These are phyloP conservation scores for Schrenkiella parvula DNA, from an alignment of 345 rosid genomes.

Conservation along the genomic window DNA sequence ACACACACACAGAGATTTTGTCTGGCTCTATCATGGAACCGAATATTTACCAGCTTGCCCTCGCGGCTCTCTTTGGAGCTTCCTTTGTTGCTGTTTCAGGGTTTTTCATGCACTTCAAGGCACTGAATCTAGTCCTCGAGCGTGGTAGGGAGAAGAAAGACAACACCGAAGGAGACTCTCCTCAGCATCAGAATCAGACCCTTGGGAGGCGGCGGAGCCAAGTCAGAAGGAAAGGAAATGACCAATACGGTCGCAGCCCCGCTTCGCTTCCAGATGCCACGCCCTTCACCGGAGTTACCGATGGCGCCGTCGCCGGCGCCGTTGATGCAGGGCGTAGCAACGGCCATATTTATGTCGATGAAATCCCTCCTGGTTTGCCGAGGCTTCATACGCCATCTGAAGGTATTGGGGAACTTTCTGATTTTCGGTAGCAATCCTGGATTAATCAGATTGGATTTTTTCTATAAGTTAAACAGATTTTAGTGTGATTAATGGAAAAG, in stretches of 20 bases:
- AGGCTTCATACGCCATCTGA: conserved; percentile 73
- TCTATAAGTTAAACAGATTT: background rate
- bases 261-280: conserved; percentile 81
- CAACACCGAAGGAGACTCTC: conserved; percentile 50
- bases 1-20: background rate
- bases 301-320: conserved; percentile 46
- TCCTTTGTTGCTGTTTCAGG: conserved; percentile 93
- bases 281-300: conserved; percentile 44
- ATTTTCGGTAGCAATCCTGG: background rate
- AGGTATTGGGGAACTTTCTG: conserved; percentile 51
- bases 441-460: background rate
- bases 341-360: conserved; percentile 62
- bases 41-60: conserved; percentile 70
- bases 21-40: conserved; percentile 49
- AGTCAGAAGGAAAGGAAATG: conserved; percentile 45
- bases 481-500: background rate
- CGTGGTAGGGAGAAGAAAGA: conserved; percentile 61
- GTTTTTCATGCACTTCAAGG: conserved; percentile 88
- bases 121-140: conserved; percentile 84
- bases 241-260: conserved; percentile 56
- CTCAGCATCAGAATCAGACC: conserved; percentile 35
- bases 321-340: conserved; percentile 47
- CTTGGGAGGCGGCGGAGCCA: conserved; percentile 41
- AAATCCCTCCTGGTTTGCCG: conserved; percentile 79
- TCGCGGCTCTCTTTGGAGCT: conserved; percentile 98